These are phyloP conservation scores for Urtica urens DNA, from an alignment of 306 rosid species.

Conservation along the genomic window DNA sequence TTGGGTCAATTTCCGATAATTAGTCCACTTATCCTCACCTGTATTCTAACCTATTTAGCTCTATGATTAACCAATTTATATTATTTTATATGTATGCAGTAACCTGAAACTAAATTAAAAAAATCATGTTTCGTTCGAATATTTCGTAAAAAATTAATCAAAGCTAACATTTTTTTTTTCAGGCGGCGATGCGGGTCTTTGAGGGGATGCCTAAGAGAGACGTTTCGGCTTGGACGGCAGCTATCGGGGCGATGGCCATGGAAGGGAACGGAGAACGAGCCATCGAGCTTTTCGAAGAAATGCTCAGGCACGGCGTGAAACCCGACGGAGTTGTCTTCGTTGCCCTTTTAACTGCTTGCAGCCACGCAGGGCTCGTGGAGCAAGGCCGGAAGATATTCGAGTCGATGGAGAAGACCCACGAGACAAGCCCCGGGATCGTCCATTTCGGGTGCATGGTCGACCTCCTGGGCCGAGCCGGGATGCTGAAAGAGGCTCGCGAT, in stretches of 20 bases:
- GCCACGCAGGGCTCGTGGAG: slow-evolving; percentile 54
- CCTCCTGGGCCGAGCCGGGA: slow-evolving; percentile 59
- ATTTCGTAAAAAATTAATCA: too few species aligned
- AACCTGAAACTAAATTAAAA: too few species aligned
- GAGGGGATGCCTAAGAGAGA: slow-evolving; percentile 36
- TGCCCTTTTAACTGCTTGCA: slow-evolving; percentile 56
- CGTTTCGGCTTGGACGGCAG: slow-evolving; percentile 73
- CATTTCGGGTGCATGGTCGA: slow-evolving; percentile 86
- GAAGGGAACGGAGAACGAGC: slow-evolving; percentile 57
- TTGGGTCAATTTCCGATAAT: too few species aligned
- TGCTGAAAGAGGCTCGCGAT: slow-evolving; percentile 52
- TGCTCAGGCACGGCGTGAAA: slow-evolving; percentile 44
- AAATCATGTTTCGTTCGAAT: too few species aligned
- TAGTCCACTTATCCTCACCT: too few species aligned
- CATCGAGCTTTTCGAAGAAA: slow-evolving; percentile 41
- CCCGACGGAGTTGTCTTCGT: slow-evolving; percentile 63
- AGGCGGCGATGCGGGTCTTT: slow-evolving; percentile 46
- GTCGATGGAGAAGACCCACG: slow-evolving; percentile 39
- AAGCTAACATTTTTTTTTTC: too few species aligned
- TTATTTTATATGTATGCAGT: too few species aligned
- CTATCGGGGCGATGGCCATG: slow-evolving; percentile 67
- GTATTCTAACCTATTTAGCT: too few species aligned
- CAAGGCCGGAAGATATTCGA: slow-evolving; percentile 43
- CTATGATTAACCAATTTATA: too few species aligned
- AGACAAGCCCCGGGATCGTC: slow-evolving; percentile 42